Evolutionary conservation across 495 filamentous ascomycete genomes (phyloP), one percentile per base, ranked within the genome.

Genomic region (Letharia lupina): DNA sequence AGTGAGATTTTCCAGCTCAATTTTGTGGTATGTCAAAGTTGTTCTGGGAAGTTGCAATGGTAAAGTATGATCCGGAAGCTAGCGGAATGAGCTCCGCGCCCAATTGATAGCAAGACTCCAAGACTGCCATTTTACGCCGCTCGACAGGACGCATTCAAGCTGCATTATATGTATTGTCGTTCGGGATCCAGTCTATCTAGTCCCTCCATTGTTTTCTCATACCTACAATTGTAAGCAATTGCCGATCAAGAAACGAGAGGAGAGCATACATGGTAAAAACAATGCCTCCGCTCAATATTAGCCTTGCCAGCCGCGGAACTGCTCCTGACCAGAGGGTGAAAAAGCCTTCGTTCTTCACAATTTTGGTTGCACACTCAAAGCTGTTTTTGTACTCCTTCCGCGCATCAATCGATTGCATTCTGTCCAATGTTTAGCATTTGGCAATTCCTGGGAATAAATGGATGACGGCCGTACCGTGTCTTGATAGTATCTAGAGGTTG

Each of bases 341-440:
- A 33, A 97, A 45, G 10, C 94, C 93, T 77, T 98, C 94, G 63
- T 96, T 88, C 75, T 85, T 90, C 72, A 92, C 87, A 68, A 98
- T 94, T 64, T 87, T 79, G 23, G 83, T 82, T 3, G 89, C 94
- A 75, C 94, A 98, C 45, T 86, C 82, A 70, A 96, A 86, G 69
- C 88, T 94, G 75, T 98, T 97, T 71, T 86, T 90, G 71, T 98
- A 98, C 67, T 89, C 77, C 57, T 79, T 82, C 62, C 84, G 84
- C 11, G 94, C 91, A 74, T 97, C 93, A 54, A 96, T 89, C 39
- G 90, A 94, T 86, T 98, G 94, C 95, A 98, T 98, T 65, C 92
- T 87, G 66, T 68, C 65, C 42, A 48, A 8, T 20, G 1, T 37
- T 71, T 69, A 67, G 62, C 20, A 41, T n/a, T 12, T 69, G 66